Percentiles rank a stretch among this genome's conserved stretches.
These are phyloP conservation scores for Entrophospora sp. DNA, from an alignment of 192 early-diverging fungal genomes.

Conservation along the genomic window DNA sequence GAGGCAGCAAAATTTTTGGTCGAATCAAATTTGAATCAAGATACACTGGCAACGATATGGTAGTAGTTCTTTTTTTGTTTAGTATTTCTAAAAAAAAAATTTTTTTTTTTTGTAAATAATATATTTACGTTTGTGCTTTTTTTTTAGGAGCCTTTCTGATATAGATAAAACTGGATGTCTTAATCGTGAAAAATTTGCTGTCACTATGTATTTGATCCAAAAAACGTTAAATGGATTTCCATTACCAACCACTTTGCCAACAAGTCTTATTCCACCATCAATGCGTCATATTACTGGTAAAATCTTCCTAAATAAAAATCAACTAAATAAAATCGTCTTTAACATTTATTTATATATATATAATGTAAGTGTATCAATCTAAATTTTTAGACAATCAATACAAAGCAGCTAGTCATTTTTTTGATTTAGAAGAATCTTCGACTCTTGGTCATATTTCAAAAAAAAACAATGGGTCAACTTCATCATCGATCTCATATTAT, in stretches of 20 bases:
- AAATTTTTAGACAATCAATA: too few species aligned
- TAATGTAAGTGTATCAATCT: too few species aligned
- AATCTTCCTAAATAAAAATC: background rate
- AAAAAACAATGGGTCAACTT: too few species aligned
- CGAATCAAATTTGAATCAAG: slow-evolving; percentile 63
- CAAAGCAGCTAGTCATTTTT: too few species aligned
- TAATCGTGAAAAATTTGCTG: slow-evolving; percentile 64
- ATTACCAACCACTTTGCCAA: slow-evolving; percentile 48
- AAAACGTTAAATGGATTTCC: slow-evolving; percentile 41
- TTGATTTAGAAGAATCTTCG: too few species aligned
- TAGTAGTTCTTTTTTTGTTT: background rate
- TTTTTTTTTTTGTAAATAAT: slow-evolving; percentile 33
- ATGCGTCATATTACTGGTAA: slow-evolving; percentile 23
- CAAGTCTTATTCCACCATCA: slow-evolving; percentile 48
- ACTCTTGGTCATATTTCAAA: too few species aligned
- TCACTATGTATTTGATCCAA: slow-evolving; percentile 74
- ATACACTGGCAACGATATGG: slow-evolving; percentile 70
- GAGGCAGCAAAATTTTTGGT: slow-evolving; percentile 72
- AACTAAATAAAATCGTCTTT: background rate
- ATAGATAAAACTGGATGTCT: slow-evolving; percentile 51
- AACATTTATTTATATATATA: background rate
- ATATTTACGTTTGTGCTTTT: too few species aligned
- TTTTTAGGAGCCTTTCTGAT: slow-evolving; percentile 57
- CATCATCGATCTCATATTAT: too few species aligned
- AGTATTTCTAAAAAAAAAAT: slow-evolving; percentile 21